Base-by-base conservation (phyloP, 176 grass and related monocot genomes). In the Zoysia japonica region DNA sequence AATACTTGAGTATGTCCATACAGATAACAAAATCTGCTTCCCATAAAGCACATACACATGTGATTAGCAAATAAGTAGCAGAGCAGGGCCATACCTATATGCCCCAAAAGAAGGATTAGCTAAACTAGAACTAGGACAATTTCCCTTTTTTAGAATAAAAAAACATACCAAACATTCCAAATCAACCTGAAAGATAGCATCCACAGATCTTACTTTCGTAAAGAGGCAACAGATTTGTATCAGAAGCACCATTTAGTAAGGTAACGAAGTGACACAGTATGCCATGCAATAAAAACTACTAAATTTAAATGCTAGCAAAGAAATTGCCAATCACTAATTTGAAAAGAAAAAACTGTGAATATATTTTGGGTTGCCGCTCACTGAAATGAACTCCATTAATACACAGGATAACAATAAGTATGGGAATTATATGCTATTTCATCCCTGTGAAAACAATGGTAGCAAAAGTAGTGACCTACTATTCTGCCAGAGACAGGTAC, bases 121-220 rank as follows among this genome's bases (percentile, higher is more conserved):
- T 57, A 76, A 59, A 86, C 20, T 45, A 55, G 61, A 68, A 71
- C 47, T 62, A 17, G 11, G 66, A 80, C 16, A 72, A 54, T 68
- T 39, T 55, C 35, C 35, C 12, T 2, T 0, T 52, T 68, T 61
- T 1, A 41, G 16, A 42, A 49, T 37, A 53, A 12, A 41, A 41
- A 60, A 16, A 12, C 2, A 15, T 49, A 9, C 20, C 45, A 50
- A 19, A 54, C 0, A 71, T 66, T 53, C 8, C 43, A 85, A 82
- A 55, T 51, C 45, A 68, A 82, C 16, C 68, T 49, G 1, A 86
- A 74, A 81, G 63, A 2, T 81, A 13, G 51, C 36, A 72, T 74
- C n/a, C 43, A 57, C 50, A 15, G 11, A 45, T 0, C 19, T 61
- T 47, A 62, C 19, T 74, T 79, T 38, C 20, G 35, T 80, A 56